Evolutionary conservation across 2,329 filamentous ascomycete species (phyloP), one percentile per base, ranked within the genome.

Genomic region (Fusarium denticulatum): DNA sequence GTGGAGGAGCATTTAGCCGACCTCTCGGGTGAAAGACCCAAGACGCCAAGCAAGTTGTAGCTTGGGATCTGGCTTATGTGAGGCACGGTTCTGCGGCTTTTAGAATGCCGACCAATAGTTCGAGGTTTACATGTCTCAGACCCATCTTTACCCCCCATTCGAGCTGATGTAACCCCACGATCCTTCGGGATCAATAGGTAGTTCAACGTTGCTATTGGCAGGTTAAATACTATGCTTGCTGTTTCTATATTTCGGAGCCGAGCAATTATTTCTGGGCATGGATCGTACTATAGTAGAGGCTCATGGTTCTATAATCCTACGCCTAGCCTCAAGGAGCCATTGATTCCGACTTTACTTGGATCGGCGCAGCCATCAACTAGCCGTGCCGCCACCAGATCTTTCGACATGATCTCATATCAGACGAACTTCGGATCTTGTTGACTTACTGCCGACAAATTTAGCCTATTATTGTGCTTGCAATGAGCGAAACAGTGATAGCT

Each of bases 1-100:
- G 56, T 49, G 7, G 61, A 64, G 24, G 11, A 50, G 13, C 43
- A 64, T 64, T 50, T 61, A 61, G 56, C 61, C 61, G 56, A 36
- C 3, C 61, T 64, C 18, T 30, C 43, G 20, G 37, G 5, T 22
- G 26, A 5, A 8, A 6, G 13, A 7, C 14, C n/a, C 10, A 43
- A 43, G n/a, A 5, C 4, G 55, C 24, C 24, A 18, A 61, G 61
- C 43, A 64, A 49, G 28, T 4, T 64, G 36, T 61, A 64, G n/a
- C n/a, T n/a, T n/a, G n/a, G 43, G 61, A 61, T 64, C 20, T 42
- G 24, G 30, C 37, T 50, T 24, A 30, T 43, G 30, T 14, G 37
- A 64, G 39, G 36, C 43, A 42, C 37, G 36, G n/a, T 18, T 26
- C 20, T 64, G 36, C 60, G 60, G 60, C 60, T 60, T 43, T 24